These are phyloP conservation scores for Podila epigama DNA, from an alignment of 192 early-diverging fungal species.

Conservation along the genomic window DNA sequence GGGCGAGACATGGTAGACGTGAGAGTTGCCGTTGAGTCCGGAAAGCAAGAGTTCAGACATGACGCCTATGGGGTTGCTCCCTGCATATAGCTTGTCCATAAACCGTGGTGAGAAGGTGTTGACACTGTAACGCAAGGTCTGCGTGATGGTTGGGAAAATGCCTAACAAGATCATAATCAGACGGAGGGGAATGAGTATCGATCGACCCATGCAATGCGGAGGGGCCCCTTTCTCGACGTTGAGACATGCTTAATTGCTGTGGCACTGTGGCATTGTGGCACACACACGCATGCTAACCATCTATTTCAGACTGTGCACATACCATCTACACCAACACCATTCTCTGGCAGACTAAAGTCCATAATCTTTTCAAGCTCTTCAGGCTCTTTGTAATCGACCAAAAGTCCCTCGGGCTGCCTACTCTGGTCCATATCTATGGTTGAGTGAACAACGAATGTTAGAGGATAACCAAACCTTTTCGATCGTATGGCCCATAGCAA, in stretches of 20 bases:
- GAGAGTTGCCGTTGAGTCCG: slow-evolving; percentile 79
- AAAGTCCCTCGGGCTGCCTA: slow-evolving; percentile 30
- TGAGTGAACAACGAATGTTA: background rate
- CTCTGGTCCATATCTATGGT: slow-evolving; percentile 60
- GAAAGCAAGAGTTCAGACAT: slow-evolving; percentile 72
- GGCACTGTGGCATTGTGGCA: too few species aligned
- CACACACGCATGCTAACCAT: background rate
- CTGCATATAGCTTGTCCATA: slow-evolving; percentile 85
- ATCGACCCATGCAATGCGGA: too few species aligned
- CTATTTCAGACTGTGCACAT: background rate
- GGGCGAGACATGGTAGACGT: slow-evolving; percentile 80
- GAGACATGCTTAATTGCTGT: too few species aligned
- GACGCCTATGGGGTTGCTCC: slow-evolving; percentile 77
- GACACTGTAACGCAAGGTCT: slow-evolving; percentile 60
- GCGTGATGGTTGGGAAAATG: slow-evolving; percentile 52
- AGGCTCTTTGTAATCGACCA: slow-evolving; percentile 53
- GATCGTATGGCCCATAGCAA: background rate
- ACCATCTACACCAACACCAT: slow-evolving; percentile 56
- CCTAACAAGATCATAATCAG: slow-evolving; percentile 12
- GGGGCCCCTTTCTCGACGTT: too few species aligned
- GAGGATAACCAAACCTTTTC: background rate
- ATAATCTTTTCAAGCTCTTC: slow-evolving; percentile 54
- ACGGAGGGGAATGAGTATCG: background rate
- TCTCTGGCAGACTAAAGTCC: slow-evolving; percentile 55
- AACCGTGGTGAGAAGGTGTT: slow-evolving; percentile 75